Evolutionary conservation across 2,329 filamentous ascomycete species (phyloP), one percentile per base, ranked within the genome.

Genomic region (Fusarium verticillioides): DNA sequence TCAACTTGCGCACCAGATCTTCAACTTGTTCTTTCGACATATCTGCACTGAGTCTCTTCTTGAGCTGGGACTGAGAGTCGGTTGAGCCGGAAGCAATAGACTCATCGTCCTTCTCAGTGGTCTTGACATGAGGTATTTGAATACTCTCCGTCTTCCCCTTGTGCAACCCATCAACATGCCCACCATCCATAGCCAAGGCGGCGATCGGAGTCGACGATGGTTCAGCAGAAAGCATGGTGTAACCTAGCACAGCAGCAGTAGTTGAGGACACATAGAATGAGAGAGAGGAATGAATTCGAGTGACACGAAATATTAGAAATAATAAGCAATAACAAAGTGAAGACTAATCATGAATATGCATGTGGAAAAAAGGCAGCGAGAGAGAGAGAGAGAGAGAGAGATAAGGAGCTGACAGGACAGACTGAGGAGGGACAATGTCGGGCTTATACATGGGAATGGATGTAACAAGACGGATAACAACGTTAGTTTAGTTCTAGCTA

Each of bases 11-110:
- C 16, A 78, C 70, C 57, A 78, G 26, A 32, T 74, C 76, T 28
- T 78, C 77, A 39, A 78, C 69, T 21, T 77, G 66, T 49, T 78
- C 66, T 61, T 78, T 78, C 2, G 76, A 77, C 66, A 78, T 74
- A 44, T 78, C 76, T 37, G 64, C 58, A 36, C 69, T 74, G 67
- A 72, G 67, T 42, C 67, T 74, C 57, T 76, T 73, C 47, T 66
- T 77, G 66, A 74, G 63, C 26, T 67, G 67, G 15, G 54, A 26
- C 43, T 70, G 63, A 21, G 50, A 28, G 52, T 77, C 71, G 62
- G 67, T 76, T 63, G 71, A 50, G 18, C 70, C 68, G 39, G 73
- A 77, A 32, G 65, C 61, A 13, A 73, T 58, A 26, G 69, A 73
- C 3, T 69, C 69, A 44, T 52, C 53, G 11, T 74, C 72, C 28